Evolutionary conservation across 768 basidiomycete genomes (phyloP), one percentile per base, ranked within the genome.

Genomic region (Mycena maculata): DNA sequence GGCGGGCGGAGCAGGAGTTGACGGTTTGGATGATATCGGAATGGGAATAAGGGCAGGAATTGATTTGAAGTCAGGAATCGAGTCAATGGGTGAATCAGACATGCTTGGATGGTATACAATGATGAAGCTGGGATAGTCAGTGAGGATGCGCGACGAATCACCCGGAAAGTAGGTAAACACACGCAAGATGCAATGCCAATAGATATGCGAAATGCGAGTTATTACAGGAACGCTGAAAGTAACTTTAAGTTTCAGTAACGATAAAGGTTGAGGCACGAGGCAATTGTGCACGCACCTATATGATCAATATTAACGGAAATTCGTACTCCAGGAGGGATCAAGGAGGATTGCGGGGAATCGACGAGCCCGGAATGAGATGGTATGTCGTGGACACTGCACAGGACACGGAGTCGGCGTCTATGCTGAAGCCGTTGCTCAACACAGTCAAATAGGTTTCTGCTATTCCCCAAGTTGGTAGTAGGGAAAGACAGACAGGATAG

Each of bases 71-170:
- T 23, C 45, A 16, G 69, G 69, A 56, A 71, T 60, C 12, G 62
- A 59, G 33, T 71, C 45, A 27, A 69, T 53, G 41, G 63, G 62
- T 50, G 69, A 48, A 25, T 63, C 60, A 20, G 69, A 48, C 69
- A 70, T 71, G 63, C 67, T 68, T 67, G 47, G 38, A 48, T 63
- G 33, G 67, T 68, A 68, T 63, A 68, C 67, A 68, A 54, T 68
- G 61, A 54, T 63, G 31, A 45, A 47, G 8, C 60, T 63, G 47
- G 44, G 11, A 30, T 2, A 20, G 48, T 53, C 22, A 36, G 31
- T 12, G n/a, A 4, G 36, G 25, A 27, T 10, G 18, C 28, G 30
- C 22, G n/a, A n/a, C n/a, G n/a, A n/a, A n/a, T n/a, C n/a, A n/a
- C n/a, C n/a, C n/a, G n/a, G n/a, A n/a, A n/a, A n/a, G n/a, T n/a